Evolutionary conservation across 306 rosid species (phyloP), one percentile per base, ranked within the genome.

Genomic region (Cicer arietinum): DNA sequence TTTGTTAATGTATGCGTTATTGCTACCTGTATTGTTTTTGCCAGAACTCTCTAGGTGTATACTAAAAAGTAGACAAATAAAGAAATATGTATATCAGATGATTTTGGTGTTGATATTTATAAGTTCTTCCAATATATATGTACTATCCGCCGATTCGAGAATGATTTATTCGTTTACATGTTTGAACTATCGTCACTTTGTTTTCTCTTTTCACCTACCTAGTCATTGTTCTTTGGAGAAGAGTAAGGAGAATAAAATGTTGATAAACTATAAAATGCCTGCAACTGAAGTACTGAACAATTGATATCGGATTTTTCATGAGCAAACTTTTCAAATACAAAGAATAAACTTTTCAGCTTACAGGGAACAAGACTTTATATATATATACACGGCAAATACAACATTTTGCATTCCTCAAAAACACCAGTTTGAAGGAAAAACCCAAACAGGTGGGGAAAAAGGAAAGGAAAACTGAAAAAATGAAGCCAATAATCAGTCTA

Each of bases 351-450:
- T 56, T 13, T 7, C 14, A 69, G 57, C 44, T 48, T 61, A 43
- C 13, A 53, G 11, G 47, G 17, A 50, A 62, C 53, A 52, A 56
- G 52, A 61, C 13, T 59, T 39, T 77, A 18, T 77, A 73, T 75
- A 77, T 30, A 30, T 30, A 30, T 30, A 30, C 25, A 16, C 37
- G 4, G 5, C 6, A 22, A 10, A 60, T 40, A 66, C 41, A 71
- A 56, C 51, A 50, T 20, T 56, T 68, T 72, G 74, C 72, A 44
- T 78, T 70, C 43, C 71, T 75, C 69, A 17, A 59, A 44, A 64
- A 22, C 67, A 68, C 2, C 8, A 16, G 79, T 57, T 65, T 69
- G 75, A 79, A 75, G 75, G 44, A 70, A 79, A 52, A 80, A n/a
- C 79, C 76, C 74, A 73, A 46, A 62, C 40, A 35, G 41, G 10